A percentile compares a stretch with the other conserved stretches of the same genome.
Conservation (phyloP, 306 rosid species). For the apple (Malus domestica) region ASM211411v1 NC_041803.1:19931501-19932000, state of each 20-base stretch:
- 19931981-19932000: neutral
- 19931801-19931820: no score
- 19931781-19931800: no score
- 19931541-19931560: slow-evolving; percentile 41
- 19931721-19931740: slow-evolving; percentile 19
- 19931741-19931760: neutral
- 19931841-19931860: slow-evolving; percentile 34
- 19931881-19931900: slow-evolving; percentile 70
- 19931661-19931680: slow-evolving; percentile 39
- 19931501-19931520: slow-evolving; percentile 31
- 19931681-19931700: neutral
- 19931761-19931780: neutral
- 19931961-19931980: slow-evolving; percentile 25
- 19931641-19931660: slow-evolving; percentile 50
- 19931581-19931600: slow-evolving; percentile 22
- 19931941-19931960: slow-evolving; percentile 50
- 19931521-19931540: slow-evolving; percentile 65
- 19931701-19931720: neutral
- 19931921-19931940: slow-evolving; percentile 50
- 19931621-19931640: slow-evolving; percentile 43
- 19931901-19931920: slow-evolving; percentile 39
- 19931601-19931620: slow-evolving; percentile 41
- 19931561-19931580: slow-evolving; percentile 51
- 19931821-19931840: no score
- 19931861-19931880: slow-evolving; percentile 60